Percentiles rank a stretch among this genome's conserved stretches.
These are phyloP conservation scores for Aspergillus pseudoglaucus DNA, from an alignment of 2,329 filamentous ascomycete genomes.

Conservation along the genomic window DNA sequence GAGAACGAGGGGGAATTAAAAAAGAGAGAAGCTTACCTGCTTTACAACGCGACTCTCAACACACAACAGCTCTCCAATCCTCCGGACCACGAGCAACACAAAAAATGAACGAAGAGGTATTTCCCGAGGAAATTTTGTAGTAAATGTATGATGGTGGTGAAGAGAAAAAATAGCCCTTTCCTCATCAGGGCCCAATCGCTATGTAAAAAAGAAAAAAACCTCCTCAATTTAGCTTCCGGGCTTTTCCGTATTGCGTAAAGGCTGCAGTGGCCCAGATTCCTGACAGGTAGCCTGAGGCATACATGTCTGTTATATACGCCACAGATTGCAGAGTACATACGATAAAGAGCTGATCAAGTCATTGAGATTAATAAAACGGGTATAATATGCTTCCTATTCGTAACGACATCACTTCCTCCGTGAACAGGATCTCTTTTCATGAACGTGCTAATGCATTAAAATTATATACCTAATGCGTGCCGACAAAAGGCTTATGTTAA, in stretches of 20 bases:
- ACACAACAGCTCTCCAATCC: conserved; percentile 20
- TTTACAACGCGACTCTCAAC: conserved; percentile 9
- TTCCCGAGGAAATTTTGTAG: conserved; percentile 1
- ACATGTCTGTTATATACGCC: conserved; percentile 1
- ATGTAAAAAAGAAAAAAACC: conserved; percentile 14
- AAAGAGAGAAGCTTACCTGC: conserved; percentile 1
- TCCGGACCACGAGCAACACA: conserved; percentile 13
- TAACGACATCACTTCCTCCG: no score
- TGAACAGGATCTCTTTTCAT: no score
- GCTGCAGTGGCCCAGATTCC: conserved; percentile 12
- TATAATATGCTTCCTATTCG: no score
- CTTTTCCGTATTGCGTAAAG: conserved; percentile 37
- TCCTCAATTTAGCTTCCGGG: conserved; percentile 26
- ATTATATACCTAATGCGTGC: neutral
- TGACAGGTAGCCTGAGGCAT: conserved; percentile 16
- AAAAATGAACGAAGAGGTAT: conserved; percentile 3
- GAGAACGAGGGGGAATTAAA: conserved; percentile 2
- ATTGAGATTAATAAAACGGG: neutral
- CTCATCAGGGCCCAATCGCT: conserved; percentile 12
- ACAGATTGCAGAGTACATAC: neutral
- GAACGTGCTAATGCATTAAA: neutral
- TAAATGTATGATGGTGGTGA: conserved; percentile 1
- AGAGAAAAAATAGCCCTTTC: conserved; percentile 2
- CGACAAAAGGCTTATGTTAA: no score
- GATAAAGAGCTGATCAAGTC: neutral